Base-by-base conservation (phyloP, 495 filamentous ascomycete genomes). In the Paragyromitra xinjiangensis region DNA sequence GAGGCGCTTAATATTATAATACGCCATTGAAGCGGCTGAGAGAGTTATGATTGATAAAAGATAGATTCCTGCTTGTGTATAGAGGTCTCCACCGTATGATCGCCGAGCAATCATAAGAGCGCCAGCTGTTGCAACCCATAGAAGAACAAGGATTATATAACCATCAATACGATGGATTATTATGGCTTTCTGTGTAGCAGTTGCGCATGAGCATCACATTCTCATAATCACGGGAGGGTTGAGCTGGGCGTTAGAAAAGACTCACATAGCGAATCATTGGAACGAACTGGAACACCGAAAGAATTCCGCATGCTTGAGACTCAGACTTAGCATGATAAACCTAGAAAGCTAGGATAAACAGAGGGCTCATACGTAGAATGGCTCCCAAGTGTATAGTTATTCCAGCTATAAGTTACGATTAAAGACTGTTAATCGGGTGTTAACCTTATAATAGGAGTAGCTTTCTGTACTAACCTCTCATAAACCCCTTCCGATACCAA, bases 161-260 rank as follows among this genome's bases (percentile, higher is more conserved):
- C 88, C 88, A 63, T 85, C 86, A 53, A 88, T 85, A 14, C 88
- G 86, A 72, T 90, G 88, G 19, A 88, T 71, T 48, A 85, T 55
- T 6, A 87, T 72, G 14, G 78, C 75, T 59, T 77, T 72, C 73
- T 72, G 3, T 75, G 16, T 65, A 40, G 48, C 34, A 45, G 12
- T 37, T 53, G 29, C 6, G 24, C 19, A 22, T 55, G 48, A 22
- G 56, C 16, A 42, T 22, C 9, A 29, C 2, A 22, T 42, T 22
- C 56, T 37, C 12, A 6, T 42, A 50, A n/a, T n/a, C 37, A 12
- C 29, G 29, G 29, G 29, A 0, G 26, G 29, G 37, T 61, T 39
- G 16, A 16, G 7, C 29, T n/a, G 39, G 34, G 11, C 0, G 16
- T 14, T 59, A 16, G n/a, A 26, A 64, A n/a, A 51, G 24, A 50